Evolutionary conservation across 176 grass and related monocot genomes (phyloP).

Genomic region (Carex parvula): DNA sequence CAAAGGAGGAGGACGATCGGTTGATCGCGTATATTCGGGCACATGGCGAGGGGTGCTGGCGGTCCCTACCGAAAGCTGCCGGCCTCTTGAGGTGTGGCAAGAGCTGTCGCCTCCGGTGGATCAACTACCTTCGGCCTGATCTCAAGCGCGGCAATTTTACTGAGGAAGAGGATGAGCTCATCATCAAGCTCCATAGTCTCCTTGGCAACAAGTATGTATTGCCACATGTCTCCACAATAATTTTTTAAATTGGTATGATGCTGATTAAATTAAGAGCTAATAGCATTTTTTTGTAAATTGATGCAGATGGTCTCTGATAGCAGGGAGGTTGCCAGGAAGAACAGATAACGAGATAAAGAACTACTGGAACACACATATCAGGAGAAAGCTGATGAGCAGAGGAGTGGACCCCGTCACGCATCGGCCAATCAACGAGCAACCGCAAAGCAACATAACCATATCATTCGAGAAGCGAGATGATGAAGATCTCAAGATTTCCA

Average conservation of each 20-base stretch:
- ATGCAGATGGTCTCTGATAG: conserved; percentile 90
- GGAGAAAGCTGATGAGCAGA: conserved; percentile 67
- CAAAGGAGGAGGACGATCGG: conserved; percentile 88
- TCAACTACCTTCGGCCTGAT: conserved; percentile 99
- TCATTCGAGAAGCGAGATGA: conserved; percentile 52
- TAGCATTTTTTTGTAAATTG: conserved; percentile 18
- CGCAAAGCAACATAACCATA: conserved; percentile 46
- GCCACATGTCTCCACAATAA: neutral
- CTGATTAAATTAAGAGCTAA: conserved; percentile 4
- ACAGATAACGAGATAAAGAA: conserved; percentile 99
- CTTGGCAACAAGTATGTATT: conserved; percentile 81
- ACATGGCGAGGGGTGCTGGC: conserved; percentile 82
- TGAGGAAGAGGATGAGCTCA: conserved; percentile 87
- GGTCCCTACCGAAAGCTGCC: conserved; percentile 71
- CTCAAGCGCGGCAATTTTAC: conserved; percentile 99
- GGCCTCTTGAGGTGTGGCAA: conserved; percentile 90
- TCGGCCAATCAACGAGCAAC: conserved; percentile 49
- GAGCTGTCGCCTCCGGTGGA: conserved; percentile 99
- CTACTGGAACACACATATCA: conserved; percentile 99
- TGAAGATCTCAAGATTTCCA: conserved; percentile 36
- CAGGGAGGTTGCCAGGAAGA: conserved; percentile 73
- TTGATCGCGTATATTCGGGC: conserved; percentile 71
- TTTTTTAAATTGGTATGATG: neutral
- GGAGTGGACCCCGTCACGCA: conserved; percentile 82
- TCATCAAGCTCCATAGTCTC: conserved; percentile 96